A percentile compares a stretch with the other conserved stretches of the same genome.
Evolutionary conservation across 2,329 filamentous ascomycete species (phyloP).

Genomic region (Gnomoniopsis smithogilvyi): DNA sequence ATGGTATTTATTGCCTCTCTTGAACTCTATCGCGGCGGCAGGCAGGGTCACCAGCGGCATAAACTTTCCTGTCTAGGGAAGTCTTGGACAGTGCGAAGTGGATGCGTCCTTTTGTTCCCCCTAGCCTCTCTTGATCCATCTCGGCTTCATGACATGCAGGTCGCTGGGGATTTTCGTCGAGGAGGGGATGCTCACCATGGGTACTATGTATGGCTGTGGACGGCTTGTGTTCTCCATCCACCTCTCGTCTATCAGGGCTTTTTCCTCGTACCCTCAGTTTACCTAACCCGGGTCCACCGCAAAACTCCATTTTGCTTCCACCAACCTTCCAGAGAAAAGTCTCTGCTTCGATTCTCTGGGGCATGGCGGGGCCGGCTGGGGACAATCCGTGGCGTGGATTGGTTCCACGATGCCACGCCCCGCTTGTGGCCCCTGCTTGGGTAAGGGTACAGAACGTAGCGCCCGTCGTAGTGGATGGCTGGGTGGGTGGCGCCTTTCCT

Average conservation of each 20-base stretch:
- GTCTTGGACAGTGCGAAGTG: slow-evolving; percentile 8
- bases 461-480: not conserved
- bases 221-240: not conserved
- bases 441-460: slow-evolving; percentile 8
- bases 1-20: not conserved
- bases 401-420: slow-evolving; percentile 8
- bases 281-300: not conserved
- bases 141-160: not conserved
- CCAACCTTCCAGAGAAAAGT: slow-evolving; percentile 15
- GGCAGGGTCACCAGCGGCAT: not conserved
- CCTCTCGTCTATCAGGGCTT: no score
- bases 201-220: not conserved
- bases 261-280: not conserved
- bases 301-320: not conserved
- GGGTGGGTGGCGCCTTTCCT: not conserved
- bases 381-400: slow-evolving; percentile 10
- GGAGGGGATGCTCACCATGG: not conserved
- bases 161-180: not conserved
- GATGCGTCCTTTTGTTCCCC: not conserved
- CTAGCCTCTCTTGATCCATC: not conserved
- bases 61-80: slow-evolving; percentile 6
- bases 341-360: slow-evolving; percentile 10
- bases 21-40: not conserved
- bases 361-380: slow-evolving; percentile 10
- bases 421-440: not conserved